These are phyloP conservation scores for Laetiporus sulphureus DNA, from an alignment of 1,284 basidiomycete species.

Conservation along the genomic window DNA sequence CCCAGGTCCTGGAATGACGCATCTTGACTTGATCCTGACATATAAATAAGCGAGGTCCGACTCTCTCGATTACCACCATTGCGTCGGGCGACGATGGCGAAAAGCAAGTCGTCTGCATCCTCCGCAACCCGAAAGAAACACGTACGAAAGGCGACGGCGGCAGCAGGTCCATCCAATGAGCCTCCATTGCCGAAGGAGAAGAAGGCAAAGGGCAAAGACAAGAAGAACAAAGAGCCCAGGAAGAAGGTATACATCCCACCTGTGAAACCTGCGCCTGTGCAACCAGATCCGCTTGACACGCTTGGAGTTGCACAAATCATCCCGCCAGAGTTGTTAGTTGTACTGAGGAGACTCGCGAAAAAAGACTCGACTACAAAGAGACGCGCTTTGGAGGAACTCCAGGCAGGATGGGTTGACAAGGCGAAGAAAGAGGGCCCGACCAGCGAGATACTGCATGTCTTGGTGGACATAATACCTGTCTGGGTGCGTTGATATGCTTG, in stretches of 20 bases:
- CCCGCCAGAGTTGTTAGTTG: slow-evolving; percentile 79
- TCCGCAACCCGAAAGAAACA: slow-evolving; percentile 85
- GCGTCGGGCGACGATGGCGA: no score
- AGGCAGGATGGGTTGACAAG: slow-evolving; percentile 60
- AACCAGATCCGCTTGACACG: slow-evolving; percentile 88
- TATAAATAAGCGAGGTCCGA: no score
- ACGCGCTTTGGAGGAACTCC: slow-evolving; percentile 84
- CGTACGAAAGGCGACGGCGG: slow-evolving; percentile 51
- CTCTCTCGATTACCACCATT: no score
- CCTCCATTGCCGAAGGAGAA: slow-evolving; percentile 36
- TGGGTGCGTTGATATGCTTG: slow-evolving; percentile 60
- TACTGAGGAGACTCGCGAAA: slow-evolving; percentile 81
- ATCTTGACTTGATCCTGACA: no score
- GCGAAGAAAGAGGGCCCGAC: slow-evolving; percentile 34
- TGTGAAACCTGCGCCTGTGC: slow-evolving; percentile 76
- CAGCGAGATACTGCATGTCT: slow-evolving; percentile 37
- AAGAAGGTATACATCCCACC: slow-evolving; percentile 84
- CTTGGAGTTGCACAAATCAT: slow-evolving; percentile 75
- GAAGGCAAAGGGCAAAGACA: slow-evolving; percentile 38
- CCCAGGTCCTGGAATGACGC: no score
- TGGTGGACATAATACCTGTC: slow-evolving; percentile 72
- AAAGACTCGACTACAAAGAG: slow-evolving; percentile 87
- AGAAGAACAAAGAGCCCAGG: slow-evolving; percentile 59
- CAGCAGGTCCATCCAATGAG: slow-evolving; percentile 20
- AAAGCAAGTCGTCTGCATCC: slow-evolving; percentile 68